Base-by-base conservation (phyloP, 2,329 filamentous ascomycete species). In the Magnaporthales sp. region DNA sequence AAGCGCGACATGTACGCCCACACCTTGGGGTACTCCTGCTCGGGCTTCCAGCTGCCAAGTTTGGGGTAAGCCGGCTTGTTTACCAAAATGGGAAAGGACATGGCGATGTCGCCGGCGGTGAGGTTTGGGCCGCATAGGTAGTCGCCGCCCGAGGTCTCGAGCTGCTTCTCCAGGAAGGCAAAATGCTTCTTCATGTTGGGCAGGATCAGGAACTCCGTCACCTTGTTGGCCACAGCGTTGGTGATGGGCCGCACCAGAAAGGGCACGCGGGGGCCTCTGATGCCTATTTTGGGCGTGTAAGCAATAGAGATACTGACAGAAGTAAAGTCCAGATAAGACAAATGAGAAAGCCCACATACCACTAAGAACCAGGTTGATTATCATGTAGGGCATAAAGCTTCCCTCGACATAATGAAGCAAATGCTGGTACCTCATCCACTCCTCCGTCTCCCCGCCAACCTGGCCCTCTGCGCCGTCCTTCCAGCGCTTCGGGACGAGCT, bases 391-490 rank as follows among this genome's bases (percentile, higher is more conserved):
- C 89, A 96, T 95, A 68, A 97, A 78, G 68, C 86, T 91, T 11
- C 93, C 94, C 78, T 97, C 94, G 5, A 86, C 83, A 76, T 93
- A 97, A 75, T 97, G 90, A 82, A 97, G 86, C 70, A 86, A 87
- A 74, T 92, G 91, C 73, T 83, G 80, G 74, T 83, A 87, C 64
- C 86, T 80, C 75, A 86, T 74, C 80, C 82, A 88, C 68, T 79
- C 81, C 73, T 88, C 83, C 31, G 85, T 87, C 79, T 89, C 86
- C 27, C 86, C 86, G 19, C 84, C 83, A 11, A 86, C 69, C 71
- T 83, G 80, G 65, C 81, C 80, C 74, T 88, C 84, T 73, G 81
- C 79, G n/a, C 85, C 86, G 1, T 83, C 81, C 72, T 80, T 83
- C 80, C 84, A 89, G 68, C 80, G 77, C 71, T 77, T 75, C 4